A percentile compares a stretch with the other conserved stretches of the same genome.
Conservation (phyloP, 768 basidiomycete species). For the Rhizopogon rudus region DNA sequence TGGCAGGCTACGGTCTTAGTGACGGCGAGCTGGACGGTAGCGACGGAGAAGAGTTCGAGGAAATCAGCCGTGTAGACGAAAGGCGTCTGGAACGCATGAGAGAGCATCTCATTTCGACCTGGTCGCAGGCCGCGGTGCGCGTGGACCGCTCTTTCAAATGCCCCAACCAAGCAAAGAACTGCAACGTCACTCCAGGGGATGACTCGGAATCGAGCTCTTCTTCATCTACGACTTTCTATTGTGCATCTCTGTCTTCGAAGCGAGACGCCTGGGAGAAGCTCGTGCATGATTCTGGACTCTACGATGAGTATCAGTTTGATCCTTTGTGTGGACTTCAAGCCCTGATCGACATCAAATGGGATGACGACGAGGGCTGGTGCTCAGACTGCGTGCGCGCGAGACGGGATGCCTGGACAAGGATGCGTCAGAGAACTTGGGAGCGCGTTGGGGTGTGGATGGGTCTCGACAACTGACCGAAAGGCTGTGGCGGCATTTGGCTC, state of each 20-base stretch:
- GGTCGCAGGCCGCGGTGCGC: conserved; percentile 4
- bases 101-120: conserved; percentile 1
- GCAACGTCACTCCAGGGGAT: background rate
- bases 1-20: conserved; percentile 1
- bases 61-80: conserved; percentile 3
- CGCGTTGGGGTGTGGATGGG: conserved; percentile 24
- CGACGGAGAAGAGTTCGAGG: background rate
- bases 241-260: background rate
- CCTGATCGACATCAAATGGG: conserved; percentile 23
- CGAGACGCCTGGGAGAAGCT: conserved; percentile 7
- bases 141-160: conserved; percentile 1
- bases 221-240: background rate
- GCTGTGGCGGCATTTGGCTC: background rate
- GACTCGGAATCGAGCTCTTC: conserved; percentile 14
- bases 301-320: conserved; percentile 26
- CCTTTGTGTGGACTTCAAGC: conserved; percentile 30
- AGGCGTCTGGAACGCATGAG: conserved; percentile 1
- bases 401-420: conserved; percentile 22
- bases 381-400: conserved; percentile 25
- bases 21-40: background rate
- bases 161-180: background rate
- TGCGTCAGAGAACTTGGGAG: conserved; percentile 28
- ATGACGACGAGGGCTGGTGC: conserved; percentile 28
- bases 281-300: conserved; percentile 18
- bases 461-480: background rate